phyloP scores from a whole-genome alignment of 2,329 filamentous ascomycete genomes.

The Macrophomina phaseolina region DNA sequence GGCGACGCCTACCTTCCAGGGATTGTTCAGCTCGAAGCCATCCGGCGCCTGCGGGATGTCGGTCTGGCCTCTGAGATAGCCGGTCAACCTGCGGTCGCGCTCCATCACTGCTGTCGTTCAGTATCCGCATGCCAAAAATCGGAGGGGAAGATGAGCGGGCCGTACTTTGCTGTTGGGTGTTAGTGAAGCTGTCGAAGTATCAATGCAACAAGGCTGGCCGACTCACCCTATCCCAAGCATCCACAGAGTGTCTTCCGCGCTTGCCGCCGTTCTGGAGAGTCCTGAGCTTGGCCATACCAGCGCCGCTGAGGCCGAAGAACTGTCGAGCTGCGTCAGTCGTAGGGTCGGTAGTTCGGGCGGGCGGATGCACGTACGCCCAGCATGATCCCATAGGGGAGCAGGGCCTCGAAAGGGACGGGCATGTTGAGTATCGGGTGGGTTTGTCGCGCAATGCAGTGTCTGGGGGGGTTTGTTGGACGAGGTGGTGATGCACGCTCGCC shows the following conservation, averaged over 20 bases:
- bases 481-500: constrained; percentile 11
- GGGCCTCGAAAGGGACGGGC: constrained; percentile 71
- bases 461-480: not conserved
- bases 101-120: constrained; percentile 65
- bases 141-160: constrained; percentile 31
- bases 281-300: constrained; percentile 62
- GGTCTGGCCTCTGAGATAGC: constrained; percentile 65
- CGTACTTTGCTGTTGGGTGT: constrained; percentile 61
- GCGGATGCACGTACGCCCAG: constrained; percentile 58
- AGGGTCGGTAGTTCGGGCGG: constrained; percentile 25
- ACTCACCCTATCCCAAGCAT: constrained; percentile 69
- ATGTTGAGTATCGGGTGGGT: constrained; percentile 47
- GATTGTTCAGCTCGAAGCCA: constrained; percentile 71
- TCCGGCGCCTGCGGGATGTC: constrained; percentile 63
- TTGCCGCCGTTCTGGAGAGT: constrained; percentile 69
- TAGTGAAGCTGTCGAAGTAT: constrained; percentile 41
- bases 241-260: constrained; percentile 63
- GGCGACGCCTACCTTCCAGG: constrained; percentile 58
- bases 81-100: constrained; percentile 67
- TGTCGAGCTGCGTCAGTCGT: constrained; percentile 37
- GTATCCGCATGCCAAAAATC: constrained; percentile 32
- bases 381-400: constrained; percentile 69
- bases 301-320: constrained; percentile 67
- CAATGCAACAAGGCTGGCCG: not conserved
- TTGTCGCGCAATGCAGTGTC: constrained; percentile 2